Evolutionary conservation across 1,284 basidiomycete genomes (phyloP).

Genomic region (Ceratobasidium sp.): DNA sequence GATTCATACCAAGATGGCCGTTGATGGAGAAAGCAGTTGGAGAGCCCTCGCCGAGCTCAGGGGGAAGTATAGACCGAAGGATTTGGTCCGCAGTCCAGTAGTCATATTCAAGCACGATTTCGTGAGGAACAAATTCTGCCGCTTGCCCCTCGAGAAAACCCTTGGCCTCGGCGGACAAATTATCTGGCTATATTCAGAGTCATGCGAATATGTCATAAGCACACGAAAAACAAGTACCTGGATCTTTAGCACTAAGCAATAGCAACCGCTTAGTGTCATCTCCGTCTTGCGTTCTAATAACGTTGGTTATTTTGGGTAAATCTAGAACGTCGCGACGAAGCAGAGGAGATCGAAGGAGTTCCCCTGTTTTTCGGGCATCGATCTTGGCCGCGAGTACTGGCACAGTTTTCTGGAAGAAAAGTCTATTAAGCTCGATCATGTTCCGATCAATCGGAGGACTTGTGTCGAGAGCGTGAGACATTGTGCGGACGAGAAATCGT

Average conservation of each 20-base stretch:
- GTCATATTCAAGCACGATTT: constrained; percentile 79
- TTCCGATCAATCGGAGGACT: constrained; percentile 56
- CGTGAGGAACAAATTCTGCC: constrained; percentile 70
- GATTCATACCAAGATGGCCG: constrained; percentile 86
- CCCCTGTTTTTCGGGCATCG: constrained; percentile 68
- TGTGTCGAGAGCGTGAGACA: constrained; percentile 43
- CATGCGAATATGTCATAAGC: constrained; percentile 38
- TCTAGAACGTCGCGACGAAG: constrained; percentile 24
- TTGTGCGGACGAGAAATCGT: constrained; percentile 18
- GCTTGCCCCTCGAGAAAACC: constrained; percentile 69
- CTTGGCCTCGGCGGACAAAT: constrained; percentile 69
- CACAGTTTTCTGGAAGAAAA: constrained; percentile 73
- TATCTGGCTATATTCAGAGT: constrained; percentile 62
- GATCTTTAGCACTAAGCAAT: constrained; percentile 68
- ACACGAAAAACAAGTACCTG: constrained; percentile 64
- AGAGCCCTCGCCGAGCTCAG: constrained; percentile 78
- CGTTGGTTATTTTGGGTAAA: constrained; percentile 37
- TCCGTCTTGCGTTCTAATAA: constrained; percentile 62
- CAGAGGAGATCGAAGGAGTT: constrained; percentile 58
- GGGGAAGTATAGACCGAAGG: constrained; percentile 81
- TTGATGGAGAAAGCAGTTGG: constrained; percentile 90
- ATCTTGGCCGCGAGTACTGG: constrained; percentile 77
- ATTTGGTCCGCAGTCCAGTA: constrained; percentile 94
- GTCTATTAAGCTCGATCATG: constrained; percentile 68
- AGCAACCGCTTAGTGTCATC: constrained; percentile 69